These are phyloP conservation scores for Achlya hypogyna DNA, from an alignment of 352 stramenopile genomes.

Conservation along the genomic window DNA sequence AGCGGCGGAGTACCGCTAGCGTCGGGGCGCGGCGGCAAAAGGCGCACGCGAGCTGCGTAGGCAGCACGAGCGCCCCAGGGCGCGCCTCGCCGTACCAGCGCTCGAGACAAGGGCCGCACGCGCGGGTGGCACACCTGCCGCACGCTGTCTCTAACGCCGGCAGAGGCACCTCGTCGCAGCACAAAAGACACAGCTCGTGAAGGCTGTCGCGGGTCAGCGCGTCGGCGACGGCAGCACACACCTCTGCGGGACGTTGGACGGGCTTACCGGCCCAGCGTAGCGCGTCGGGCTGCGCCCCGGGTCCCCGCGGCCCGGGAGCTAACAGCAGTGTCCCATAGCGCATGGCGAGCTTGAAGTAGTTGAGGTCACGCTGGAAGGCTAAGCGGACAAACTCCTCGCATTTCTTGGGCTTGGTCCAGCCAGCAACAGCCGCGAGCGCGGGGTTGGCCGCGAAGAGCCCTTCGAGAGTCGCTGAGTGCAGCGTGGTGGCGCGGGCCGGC, in stretches of 20 bases:
- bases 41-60: neutral
- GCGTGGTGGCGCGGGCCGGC: neutral
- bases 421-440: neutral
- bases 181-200: constrained; percentile 3
- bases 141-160: neutral
- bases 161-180: constrained; percentile 6
- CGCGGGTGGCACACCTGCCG: neutral
- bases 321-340: neutral
- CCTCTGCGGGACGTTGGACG: neutral
- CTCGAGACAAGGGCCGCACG: neutral
- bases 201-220: neutral
- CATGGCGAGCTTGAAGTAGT: constrained; percentile 16
- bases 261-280: neutral
- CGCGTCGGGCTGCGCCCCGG: neutral
- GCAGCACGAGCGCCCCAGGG: neutral
- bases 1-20: constrained; percentile 5
- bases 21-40: constrained; percentile 6
- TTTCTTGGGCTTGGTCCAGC: neutral
- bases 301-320: neutral
- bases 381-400: neutral
- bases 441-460: neutral
- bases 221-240: neutral
- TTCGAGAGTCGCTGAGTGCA: neutral
- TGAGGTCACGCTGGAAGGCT: neutral
- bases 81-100: constrained; percentile 3